A percentile compares a stretch with the other conserved stretches of the same genome.
These are phyloP conservation scores for Hansenula sp. DNA, from an alignment of 1,139 yeast species.

Conservation along the genomic window DNA sequence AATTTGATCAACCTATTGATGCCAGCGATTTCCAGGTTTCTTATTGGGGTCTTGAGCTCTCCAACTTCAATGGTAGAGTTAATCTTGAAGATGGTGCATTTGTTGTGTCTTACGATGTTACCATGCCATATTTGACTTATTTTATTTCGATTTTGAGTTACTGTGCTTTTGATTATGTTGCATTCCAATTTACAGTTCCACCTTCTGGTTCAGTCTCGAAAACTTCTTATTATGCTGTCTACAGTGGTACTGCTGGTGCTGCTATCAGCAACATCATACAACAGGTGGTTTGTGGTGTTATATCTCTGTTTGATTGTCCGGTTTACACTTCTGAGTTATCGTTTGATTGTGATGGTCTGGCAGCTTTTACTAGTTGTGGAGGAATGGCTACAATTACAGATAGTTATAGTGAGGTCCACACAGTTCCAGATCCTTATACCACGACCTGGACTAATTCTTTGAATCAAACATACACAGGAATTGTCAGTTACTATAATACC, in stretches of 20 bases:
- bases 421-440: too few species aligned
- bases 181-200: constrained; percentile 6
- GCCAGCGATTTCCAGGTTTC: constrained; percentile 9
- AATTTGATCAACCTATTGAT: constrained; percentile 6
- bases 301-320: constrained; percentile 3
- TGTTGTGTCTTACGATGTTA: constrained; percentile 4
- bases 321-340: constrained; percentile 2
- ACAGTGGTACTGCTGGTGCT: constrained; percentile 8
- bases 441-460: too few species aligned
- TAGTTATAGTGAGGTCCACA: neutral
- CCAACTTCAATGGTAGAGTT: constrained; percentile 7
- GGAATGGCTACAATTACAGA: neutral
- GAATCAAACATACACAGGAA: too few species aligned
- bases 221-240: constrained; percentile 10
- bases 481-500: too few species aligned
- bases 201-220: neutral
- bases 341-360: constrained; percentile 5
- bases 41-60: constrained; percentile 6
- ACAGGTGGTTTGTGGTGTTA: neutral
- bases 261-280: neutral
- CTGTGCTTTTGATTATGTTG: constrained; percentile 12
- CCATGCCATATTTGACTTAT: neutral
- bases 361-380: constrained; percentile 1
- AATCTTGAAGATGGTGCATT: constrained; percentile 13
- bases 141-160: constrained; percentile 1